Evolutionary conservation across 331 rosid species (phyloP), one percentile per base, ranked within the genome.

Genomic region (Cucumis variabilis): DNA sequence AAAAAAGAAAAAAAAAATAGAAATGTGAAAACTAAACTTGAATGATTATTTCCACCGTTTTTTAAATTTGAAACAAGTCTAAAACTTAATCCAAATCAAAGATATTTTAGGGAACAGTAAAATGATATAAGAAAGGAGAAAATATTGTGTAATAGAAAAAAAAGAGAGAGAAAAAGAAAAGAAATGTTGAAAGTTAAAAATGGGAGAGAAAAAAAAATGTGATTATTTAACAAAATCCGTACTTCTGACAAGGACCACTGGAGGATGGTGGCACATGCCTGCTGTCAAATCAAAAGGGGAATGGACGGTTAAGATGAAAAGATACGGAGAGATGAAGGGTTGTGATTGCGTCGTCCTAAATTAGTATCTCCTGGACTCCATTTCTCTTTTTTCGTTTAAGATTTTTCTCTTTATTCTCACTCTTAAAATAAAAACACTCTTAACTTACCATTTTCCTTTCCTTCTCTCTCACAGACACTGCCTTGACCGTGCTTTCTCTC

Each of bases 201-300:
- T 30, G 77, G 16, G 24, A 30, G n/a, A 7, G 7, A 9, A 2
- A 14, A 23, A n/a, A 55, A 86, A 86, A 51, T 13, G 70, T 33
- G 46, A 71, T 86, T 50, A 86, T 71, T 71, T 71, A 87, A 90
- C 88, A 93, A 30, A 88, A 88, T 91, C 93, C 96, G 96, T 94
- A 95, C 96, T 87, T 87, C 94, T 93, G 98, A 91, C 98, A 92
- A 90, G 93, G 95, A 93, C 98, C 98, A 89, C 93, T 89, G 94
- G 88, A 85, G 98, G 90, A 91, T 93, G 96, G 98, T 90, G 94
- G 94, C 95, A 92, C 98, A 94, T 93, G 96, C 93, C 85, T 90
- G 60, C 91, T 87, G 95, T 94, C 94, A 92, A 88, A 92, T 95
- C 96, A 87, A 7, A 85, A 9, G 41, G 3, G 2, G 4, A 91